Percentiles rank a stretch among this genome's conserved stretches.
Evolutionary conservation across 164 flowering plant species (phyloP).

Genomic region (Nelumbo lutea): DNA sequence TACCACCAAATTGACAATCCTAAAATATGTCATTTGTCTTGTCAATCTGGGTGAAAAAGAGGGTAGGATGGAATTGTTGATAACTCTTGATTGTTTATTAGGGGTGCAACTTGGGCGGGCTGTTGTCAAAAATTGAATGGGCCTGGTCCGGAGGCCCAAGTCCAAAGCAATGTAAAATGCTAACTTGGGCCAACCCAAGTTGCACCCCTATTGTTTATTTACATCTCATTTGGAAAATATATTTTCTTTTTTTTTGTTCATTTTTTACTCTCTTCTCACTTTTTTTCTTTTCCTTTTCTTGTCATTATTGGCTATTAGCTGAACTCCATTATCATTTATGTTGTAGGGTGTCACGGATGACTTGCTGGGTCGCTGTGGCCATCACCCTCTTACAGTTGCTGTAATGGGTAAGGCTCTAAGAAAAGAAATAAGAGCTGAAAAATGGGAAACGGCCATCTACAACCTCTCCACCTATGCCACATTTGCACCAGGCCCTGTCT

Average conservation of each 20-base stretch:
- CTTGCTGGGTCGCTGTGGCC: slow-evolving; percentile 49
- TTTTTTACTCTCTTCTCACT: neutral
- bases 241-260: neutral
- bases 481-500: slow-evolving; percentile 48
- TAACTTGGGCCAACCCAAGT: too few relatives aligned
- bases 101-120: too few relatives aligned
- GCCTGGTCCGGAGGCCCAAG: too few relatives aligned
- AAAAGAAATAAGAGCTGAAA: slow-evolving; percentile 41
- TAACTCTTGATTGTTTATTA: too few relatives aligned
- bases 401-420: slow-evolving; percentile 54
- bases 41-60: too few relatives aligned
- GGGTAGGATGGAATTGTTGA: too few relatives aligned
- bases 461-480: slow-evolving; percentile 44
- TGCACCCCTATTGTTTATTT: too few relatives aligned
- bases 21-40: too few relatives aligned
- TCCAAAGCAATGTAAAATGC: too few relatives aligned
- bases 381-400: slow-evolving; percentile 55
- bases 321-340: neutral
- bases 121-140: too few relatives aligned
- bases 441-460: slow-evolving; percentile 44
- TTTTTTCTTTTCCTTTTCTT: neutral
- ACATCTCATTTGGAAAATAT: too few relatives aligned
- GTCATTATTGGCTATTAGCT: neutral
- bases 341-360: slow-evolving; percentile 25
- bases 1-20: too few relatives aligned